Evolutionary conservation across 2,329 filamentous ascomycete species (phyloP).

Genomic region (Exophiala oligosperma): DNA sequence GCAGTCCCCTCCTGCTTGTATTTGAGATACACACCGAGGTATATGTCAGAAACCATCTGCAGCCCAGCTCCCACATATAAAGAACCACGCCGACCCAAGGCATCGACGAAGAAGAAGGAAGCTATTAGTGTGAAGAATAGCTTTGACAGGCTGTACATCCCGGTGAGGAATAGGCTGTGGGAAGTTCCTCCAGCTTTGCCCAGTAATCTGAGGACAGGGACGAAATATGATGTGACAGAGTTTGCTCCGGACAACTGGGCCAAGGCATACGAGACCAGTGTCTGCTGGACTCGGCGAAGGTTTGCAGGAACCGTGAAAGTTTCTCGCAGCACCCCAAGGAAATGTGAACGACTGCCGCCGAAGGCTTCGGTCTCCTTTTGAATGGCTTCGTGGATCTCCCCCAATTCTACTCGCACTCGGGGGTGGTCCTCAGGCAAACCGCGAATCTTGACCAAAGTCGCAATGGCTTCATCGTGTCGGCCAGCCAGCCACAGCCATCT

Average conservation of each 20-base stretch:
- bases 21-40: constrained; percentile 44
- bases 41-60: constrained; percentile 45
- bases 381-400: constrained; percentile 33
- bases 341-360: constrained; percentile 3
- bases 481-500: constrained; percentile 36
- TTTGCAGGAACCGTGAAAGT: constrained; percentile 41
- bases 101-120: constrained; percentile 48
- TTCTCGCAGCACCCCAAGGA: constrained; percentile 36
- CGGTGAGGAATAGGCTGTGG: constrained; percentile 40
- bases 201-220: constrained; percentile 44
- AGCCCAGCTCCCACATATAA: constrained; percentile 39
- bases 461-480: constrained; percentile 32
- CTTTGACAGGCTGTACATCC: constrained; percentile 47
- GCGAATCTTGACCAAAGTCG: constrained; percentile 34
- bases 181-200: constrained; percentile 33
- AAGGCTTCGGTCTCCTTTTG: constrained; percentile 14
- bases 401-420: constrained; percentile 32
- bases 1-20: constrained; percentile 31
- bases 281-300: constrained; percentile 42
- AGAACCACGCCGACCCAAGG: constrained; percentile 42
- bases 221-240: constrained; percentile 46
- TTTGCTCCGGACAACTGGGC: constrained; percentile 49
- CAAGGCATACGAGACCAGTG: constrained; percentile 40
- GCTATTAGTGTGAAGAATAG: constrained; percentile 45
- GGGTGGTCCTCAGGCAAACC: constrained; percentile 34